Conservation (phyloP, 495 filamentous ascomycete species). For the Neurospora sp. region DNA sequence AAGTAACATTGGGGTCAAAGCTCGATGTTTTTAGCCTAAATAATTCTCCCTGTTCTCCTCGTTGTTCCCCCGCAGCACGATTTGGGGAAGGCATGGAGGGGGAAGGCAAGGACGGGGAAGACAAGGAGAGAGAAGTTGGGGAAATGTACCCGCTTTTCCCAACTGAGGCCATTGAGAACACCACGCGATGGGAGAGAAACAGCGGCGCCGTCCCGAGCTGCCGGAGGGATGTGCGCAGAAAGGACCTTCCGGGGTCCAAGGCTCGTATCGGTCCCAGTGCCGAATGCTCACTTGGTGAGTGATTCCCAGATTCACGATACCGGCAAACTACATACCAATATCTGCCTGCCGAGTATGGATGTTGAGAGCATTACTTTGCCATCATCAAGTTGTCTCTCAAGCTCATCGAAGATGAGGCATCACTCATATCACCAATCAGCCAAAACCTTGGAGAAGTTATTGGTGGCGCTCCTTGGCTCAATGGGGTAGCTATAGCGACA, state of each 20-base stretch:
- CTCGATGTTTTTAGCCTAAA: neutral
- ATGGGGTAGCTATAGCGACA: neutral
- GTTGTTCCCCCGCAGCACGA: neutral
- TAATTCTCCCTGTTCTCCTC: neutral
- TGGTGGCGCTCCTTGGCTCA: neutral
- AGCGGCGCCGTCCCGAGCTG: neutral
- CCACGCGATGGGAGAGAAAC: neutral
- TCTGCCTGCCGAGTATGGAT: rapidly evolving
- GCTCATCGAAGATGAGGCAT: neutral
- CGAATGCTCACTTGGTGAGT: neutral
- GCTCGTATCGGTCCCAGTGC: neutral
- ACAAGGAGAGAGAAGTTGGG: neutral
- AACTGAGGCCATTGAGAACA: neutral
- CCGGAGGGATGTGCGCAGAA: neutral
- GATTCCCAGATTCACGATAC: too few relatives aligned
- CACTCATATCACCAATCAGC: neutral
- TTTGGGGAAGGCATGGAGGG: neutral
- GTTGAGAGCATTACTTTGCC: neutral
- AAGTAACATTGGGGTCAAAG: neutral
- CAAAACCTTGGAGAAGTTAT: neutral
- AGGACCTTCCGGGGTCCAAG: neutral
- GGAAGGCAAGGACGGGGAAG: neutral
- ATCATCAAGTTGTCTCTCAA: neutral
- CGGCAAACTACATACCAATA: too few relatives aligned
- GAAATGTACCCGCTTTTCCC: neutral